phyloP scores from a whole-genome alignment of 139 green algal genomes.

The Chlorella sp. region DNA sequence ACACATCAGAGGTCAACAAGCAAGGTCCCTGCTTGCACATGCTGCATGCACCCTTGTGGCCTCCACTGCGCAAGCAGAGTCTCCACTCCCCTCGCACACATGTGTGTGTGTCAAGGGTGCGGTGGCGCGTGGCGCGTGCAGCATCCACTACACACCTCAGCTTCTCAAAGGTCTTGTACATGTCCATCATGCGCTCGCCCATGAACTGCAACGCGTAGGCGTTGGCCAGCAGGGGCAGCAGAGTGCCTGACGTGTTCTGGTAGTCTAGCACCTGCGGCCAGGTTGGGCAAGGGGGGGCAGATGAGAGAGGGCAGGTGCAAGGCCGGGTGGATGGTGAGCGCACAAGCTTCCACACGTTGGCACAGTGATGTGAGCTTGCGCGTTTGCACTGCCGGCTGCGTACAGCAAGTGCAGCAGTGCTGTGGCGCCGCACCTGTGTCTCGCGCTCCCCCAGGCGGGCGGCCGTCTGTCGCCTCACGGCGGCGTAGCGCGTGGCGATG shows the following conservation, averaged over 20 bases:
- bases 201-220: conserved; percentile 86
- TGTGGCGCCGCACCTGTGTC: conserved; percentile 51
- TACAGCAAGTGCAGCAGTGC: too few species aligned
- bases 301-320: too few species aligned
- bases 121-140: too few species aligned
- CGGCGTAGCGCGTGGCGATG: conserved; percentile 80
- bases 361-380: conserved; percentile 3
- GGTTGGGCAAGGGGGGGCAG: neutral
- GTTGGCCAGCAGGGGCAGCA: conserved; percentile 77
- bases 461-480: conserved; percentile 78
- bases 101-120: too few species aligned
- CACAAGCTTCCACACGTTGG: too few species aligned
- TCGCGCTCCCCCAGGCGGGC: conserved; percentile 49
- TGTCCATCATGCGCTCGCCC: conserved; percentile 66
- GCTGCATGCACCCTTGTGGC: too few species aligned
- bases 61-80: too few species aligned
- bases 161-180: conserved; percentile 69
- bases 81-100: conserved; percentile 2
- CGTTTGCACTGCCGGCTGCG: too few species aligned
- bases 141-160: conserved; percentile 30
- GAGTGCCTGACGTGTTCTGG: conserved; percentile 70
- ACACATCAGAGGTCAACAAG: too few species aligned
- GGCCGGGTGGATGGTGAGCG: too few species aligned
- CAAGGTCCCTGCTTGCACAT: too few species aligned
- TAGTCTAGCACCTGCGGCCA: conserved; percentile 92